These are phyloP conservation scores for Houttuynia cordata DNA, from an alignment of 164 flowering plant genomes.

Conservation along the genomic window DNA sequence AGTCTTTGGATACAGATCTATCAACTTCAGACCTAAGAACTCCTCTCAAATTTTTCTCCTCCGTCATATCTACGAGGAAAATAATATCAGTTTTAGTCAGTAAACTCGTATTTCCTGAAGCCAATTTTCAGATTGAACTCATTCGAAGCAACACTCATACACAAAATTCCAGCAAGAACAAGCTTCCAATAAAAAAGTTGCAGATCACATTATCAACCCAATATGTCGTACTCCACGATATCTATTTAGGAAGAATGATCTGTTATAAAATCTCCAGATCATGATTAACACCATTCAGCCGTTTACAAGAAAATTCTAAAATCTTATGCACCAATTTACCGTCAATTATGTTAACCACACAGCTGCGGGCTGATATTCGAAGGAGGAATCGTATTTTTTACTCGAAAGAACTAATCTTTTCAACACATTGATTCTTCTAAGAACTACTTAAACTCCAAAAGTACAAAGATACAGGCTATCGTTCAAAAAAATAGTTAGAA, in stretches of 20 bases:
- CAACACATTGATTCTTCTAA: no score
- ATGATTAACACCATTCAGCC: no score
- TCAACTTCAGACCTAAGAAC: conserved; percentile 85
- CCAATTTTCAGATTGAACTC: neutral
- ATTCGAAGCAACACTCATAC: neutral
- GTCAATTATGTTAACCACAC: no score
- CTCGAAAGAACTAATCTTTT: no score
- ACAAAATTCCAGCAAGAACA: neutral
- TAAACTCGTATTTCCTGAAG: neutral
- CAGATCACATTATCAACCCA: neutral
- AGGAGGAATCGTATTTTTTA: no score
- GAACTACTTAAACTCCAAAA: no score
- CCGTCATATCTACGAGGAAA: conserved; percentile 34
- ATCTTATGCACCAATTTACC: no score
- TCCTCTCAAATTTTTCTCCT: conserved; percentile 83
- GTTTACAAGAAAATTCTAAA: no score
- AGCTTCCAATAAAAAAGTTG: neutral
- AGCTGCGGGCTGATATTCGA: no score
- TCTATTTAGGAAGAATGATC: neutral
- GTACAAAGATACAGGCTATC: no score
- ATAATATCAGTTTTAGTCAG: neutral
- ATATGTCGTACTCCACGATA: neutral
- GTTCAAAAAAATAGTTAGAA: no score
- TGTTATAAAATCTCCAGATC: no score
- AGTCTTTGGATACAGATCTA: conserved; percentile 58